Evolutionary conservation across 2,329 filamentous ascomycete genomes (phyloP).

Genomic region (Aaosphaeria pasadenensis): DNA sequence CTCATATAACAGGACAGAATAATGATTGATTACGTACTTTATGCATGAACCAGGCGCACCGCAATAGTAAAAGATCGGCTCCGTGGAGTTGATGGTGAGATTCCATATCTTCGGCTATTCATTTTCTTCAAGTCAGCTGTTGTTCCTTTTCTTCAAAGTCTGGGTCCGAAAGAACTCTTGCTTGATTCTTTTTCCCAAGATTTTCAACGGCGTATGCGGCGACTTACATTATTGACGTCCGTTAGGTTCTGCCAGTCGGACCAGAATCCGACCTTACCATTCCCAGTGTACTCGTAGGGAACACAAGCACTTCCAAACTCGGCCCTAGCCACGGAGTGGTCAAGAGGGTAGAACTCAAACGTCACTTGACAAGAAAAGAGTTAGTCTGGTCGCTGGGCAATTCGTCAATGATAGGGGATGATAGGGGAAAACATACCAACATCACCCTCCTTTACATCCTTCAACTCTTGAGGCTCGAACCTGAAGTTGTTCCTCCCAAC

Average conservation of each 20-base stretch:
- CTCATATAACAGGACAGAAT: neutral
- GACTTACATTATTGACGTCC: slow-evolving; percentile 22
- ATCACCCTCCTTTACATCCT: slow-evolving; percentile 37
- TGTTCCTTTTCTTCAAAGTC: no score
- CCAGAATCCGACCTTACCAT: slow-evolving; percentile 27
- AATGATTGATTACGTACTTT: slow-evolving; percentile 54
- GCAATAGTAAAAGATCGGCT: slow-evolving; percentile 40
- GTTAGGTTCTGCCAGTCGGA: slow-evolving; percentile 8
- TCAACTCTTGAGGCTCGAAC: slow-evolving; percentile 36
- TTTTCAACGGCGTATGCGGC: neutral
- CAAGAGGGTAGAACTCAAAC: slow-evolving; percentile 40
- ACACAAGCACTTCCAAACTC: slow-evolving; percentile 40
- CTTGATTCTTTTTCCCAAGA: no score
- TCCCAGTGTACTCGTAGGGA: slow-evolving; percentile 34
- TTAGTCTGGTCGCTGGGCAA: slow-evolving; percentile 8
- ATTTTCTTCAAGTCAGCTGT: no score
- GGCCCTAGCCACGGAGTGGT: slow-evolving; percentile 43
- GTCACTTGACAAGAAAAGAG: neutral
- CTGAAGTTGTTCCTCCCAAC: slow-evolving; percentile 35
- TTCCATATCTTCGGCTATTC: slow-evolving; percentile 26
- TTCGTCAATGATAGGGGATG: neutral
- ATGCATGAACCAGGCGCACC: slow-evolving; percentile 64
- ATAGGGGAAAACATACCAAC: slow-evolving; percentile 6
- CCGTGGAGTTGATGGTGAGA: slow-evolving; percentile 32
- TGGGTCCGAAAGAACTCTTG: no score